Base-by-base conservation (phyloP, 495 filamentous ascomycete species). In the Neurospora tetrasperma region DNA sequence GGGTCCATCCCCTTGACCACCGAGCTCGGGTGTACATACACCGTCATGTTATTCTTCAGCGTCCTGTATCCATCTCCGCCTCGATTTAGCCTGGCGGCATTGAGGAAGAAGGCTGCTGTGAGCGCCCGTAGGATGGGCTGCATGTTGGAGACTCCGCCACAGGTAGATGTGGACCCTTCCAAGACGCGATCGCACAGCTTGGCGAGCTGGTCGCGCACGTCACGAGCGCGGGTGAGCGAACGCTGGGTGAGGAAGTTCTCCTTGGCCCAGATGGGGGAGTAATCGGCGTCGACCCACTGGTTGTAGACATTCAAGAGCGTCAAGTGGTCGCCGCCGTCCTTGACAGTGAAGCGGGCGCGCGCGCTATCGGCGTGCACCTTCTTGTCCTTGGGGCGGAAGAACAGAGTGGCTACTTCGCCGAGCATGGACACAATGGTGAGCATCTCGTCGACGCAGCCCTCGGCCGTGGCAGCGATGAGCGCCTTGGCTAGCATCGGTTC, bases 341-440 rank as follows among this genome's bases (percentile, higher is more conserved):
- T 94, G 76, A 94, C 84, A 1, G 96, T 97, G 83, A 98, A 98
- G 3, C 96, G 88, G 41, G 90, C 89, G n/a, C 95, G 90, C 5
- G 96, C 96, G 75, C 92, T 91, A 80, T 98, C 96, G 31, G 96
- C 96, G 79, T 97, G 92, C 68, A 98, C 90, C 77, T 97, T 97
- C 84, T 98, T 97, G 83, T 99, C 95, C 80, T 97, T 97, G 11
- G 96, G 96, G 1, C 96, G 89, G 87, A 94, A 97, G 86, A 97
- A 99, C 39, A 99, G 87, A 0, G 94, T 90, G 43, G 90, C 91
- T 20, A 91, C 88, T 84, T 98, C 96, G 78, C 92, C 90, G 7
- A 99, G 88, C 94, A 98, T 97, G 41, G 95, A 90, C 48, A 98
- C 92, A 71, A 99, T 93, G 6, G 92, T 92, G n/a, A 99, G 87